These are phyloP conservation scores for Ploettnerulaceae sp. DNA, from an alignment of 2,329 filamentous ascomycete species.

Conservation along the genomic window DNA sequence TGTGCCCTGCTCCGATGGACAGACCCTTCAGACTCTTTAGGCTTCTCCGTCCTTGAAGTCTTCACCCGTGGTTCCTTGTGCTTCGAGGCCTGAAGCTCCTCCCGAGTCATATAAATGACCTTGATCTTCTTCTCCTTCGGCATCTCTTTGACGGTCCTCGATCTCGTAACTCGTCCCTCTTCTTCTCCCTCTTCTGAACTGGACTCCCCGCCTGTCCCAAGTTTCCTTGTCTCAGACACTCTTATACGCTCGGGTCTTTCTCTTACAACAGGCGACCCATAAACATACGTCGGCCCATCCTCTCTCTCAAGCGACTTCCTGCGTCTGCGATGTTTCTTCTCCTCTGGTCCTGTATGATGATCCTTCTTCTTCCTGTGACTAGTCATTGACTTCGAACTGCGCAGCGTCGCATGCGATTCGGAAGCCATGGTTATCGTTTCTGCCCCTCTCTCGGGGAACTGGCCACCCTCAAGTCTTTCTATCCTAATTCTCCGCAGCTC, in stretches of 20 bases:
- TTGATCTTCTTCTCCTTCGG: slow-evolving; percentile 26
- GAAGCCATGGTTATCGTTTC: slow-evolving; percentile 24
- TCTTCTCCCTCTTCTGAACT: slow-evolving; percentile 6
- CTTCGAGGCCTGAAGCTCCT: slow-evolving; percentile 18
- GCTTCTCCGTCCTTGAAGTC: slow-evolving; percentile 7
- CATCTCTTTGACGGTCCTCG: slow-evolving; percentile 16
- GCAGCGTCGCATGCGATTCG: slow-evolving; percentile 26
- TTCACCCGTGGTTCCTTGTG: slow-evolving; percentile 17
- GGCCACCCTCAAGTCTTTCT: slow-evolving; percentile 26
- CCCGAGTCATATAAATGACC: slow-evolving; percentile 25
- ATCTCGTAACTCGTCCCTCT: slow-evolving; percentile 7
- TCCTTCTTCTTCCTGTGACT: slow-evolving; percentile 23
- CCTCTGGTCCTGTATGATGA: slow-evolving; percentile 21
- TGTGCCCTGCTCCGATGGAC: slow-evolving; percentile 21
- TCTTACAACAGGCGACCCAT: slow-evolving; percentile 18
- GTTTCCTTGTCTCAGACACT: slow-evolving; percentile 21
- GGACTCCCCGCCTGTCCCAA: slow-evolving; percentile 24
- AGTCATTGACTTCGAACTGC: slow-evolving; percentile 19
- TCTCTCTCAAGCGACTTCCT: slow-evolving; percentile 21
- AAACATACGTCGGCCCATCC: slow-evolving; percentile 19
- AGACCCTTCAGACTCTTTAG: slow-evolving; percentile 15
- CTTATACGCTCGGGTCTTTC: slow-evolving; percentile 13
- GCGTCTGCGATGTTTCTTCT: slow-evolving; percentile 21
- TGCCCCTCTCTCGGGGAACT: slow-evolving; percentile 1
- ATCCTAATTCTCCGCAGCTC: slow-evolving; percentile 26